Percentiles rank a stretch among this genome's conserved stretches.
phyloP scores from a whole-genome alignment of 1,284 basidiomycete species.

The Malassezia japonica region DNA sequence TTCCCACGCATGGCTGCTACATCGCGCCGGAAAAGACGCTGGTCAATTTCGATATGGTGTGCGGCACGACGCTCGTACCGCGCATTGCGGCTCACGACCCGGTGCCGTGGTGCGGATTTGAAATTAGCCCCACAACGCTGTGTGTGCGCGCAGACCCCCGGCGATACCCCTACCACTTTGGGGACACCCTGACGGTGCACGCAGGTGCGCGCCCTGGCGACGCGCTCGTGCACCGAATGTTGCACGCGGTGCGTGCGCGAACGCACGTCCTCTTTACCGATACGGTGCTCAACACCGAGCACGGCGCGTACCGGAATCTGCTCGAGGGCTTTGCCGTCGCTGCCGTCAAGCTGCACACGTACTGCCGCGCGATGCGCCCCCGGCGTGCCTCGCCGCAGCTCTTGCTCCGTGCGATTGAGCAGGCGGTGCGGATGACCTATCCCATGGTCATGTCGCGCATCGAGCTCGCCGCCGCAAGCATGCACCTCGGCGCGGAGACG shows the following conservation, averaged over 20 bases:
- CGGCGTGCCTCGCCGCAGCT: conserved; percentile 1
- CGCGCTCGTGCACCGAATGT: conserved; percentile 38
- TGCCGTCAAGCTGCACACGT: conserved; percentile 79
- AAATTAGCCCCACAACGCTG: conserved; percentile 26
- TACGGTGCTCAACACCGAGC: conserved; percentile 59
- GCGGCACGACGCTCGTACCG: conserved; percentile 54
- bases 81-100: conserved; percentile 15
- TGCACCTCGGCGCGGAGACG: conserved; percentile 13
- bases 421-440: conserved; percentile 18
- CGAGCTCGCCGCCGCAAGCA: conserved; percentile 9
- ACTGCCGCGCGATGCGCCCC: conserved; percentile 57
- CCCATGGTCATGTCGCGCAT: conserved; percentile 18
- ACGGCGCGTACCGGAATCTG: conserved; percentile 66
- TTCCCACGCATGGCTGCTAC: conserved; percentile 73
- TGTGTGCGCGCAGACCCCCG: conserved; percentile 31
- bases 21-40: conserved; percentile 80
- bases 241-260: conserved; percentile 16
- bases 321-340: conserved; percentile 76
- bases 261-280: conserved; percentile 68
- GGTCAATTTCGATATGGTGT: conserved; percentile 69
- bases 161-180: conserved; percentile 27
- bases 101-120: conserved; percentile 45
- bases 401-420: conserved; percentile 15
- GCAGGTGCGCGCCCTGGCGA: conserved; percentile 31
- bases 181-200: conserved; percentile 47